Evolutionary conservation across 2,329 filamentous ascomycete genomes (phyloP), one percentile per base, ranked within the genome.

Genomic region (Bimuria novae-zelandiae): DNA sequence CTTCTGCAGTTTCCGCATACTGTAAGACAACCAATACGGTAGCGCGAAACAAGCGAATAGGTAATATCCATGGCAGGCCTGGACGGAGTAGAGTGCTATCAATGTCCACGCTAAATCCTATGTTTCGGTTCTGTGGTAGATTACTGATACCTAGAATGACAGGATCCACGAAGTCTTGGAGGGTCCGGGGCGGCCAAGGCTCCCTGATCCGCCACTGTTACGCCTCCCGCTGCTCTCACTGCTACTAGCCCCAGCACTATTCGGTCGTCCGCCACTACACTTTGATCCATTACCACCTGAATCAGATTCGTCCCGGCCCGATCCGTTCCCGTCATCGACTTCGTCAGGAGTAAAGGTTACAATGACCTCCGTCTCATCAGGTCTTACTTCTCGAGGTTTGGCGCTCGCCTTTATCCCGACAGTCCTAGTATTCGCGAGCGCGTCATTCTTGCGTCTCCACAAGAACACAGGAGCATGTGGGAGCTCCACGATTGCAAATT

Each of bases 401-500:
- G 16, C 6, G 21, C 17, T 23, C 17, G 22, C 21, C 1, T 14
- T 12, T 1, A 41, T 16, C 3, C 22, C 11, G 11, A 4, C 36
- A 11, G 25, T 37, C 29, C n/a, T n/a, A n/a, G 1, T 16, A 6
- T 40, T 32, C 16, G 17, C 39, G n/a, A 22, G n/a, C 22, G 16
- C 17, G 22, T 5, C 32, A 40, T n/a, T 32, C 3, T 4, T 4
- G n/a, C 27, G 40, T 11, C 59, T 49, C 51, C 62, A 67, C 25
- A 68, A 63, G 23, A 69, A 64, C 0, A 63, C 32, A 1, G 60
- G 59, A 16, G 61, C 54, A 11, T 56, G 58, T 14, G 61, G 44
- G 11, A 64, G 32, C 41, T 67, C 63, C 17, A 69, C 60, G 37
- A 63, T 52, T 1, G 55, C 55, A 27, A 60, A 69, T 5, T 32